Evolutionary conservation across 1,284 basidiomycete genomes (phyloP), one percentile per base, ranked within the genome.

Genomic region (Cutaneotrichosporon cavernicola): DNA sequence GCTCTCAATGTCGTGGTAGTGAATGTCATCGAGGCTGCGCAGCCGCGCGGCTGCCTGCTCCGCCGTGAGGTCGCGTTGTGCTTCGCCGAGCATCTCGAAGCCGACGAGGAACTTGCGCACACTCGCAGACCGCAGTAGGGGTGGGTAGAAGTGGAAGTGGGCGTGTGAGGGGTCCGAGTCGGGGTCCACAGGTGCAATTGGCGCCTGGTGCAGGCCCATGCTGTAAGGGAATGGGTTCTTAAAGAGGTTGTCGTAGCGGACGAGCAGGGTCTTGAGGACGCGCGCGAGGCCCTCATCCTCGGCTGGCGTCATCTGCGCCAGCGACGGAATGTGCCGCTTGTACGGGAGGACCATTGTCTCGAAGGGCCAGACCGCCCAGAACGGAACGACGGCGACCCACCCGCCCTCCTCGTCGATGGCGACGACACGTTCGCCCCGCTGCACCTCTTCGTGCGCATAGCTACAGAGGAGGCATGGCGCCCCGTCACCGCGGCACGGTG

Each of bases 311-410:
- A 94, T 82, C 43, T 89, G 82, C 1, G 83, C 75, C 56, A 95
- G 79, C 2, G 88, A 88, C 0, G 88, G 83, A 51, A 95, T 87
- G 71, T 94, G 92, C 5, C 91, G 84, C 70, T 85, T 85, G 79
- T 89, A 87, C 0, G 92, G 90, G 16, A 94, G 81, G 51, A 95
- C 90, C 66, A 97, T 82, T 18, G 90, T 84, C 78, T 98, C 95
- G 74, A 90, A 97, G 0, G 95, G 95, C 95, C 95, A 98, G 32
- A 88, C 86, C 2, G 94, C 95, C 95, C 95, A 97, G 87, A 91
- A 97, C 0, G 95, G 95, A 0, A 97, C 92, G 6, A 97, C 76
- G 0, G 89, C 92, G 5, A 92, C 83, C 86, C 92, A 97, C 6
- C 55, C 55, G 13, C 55, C 22, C 72, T 93, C 91, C 77, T 85